A percentile compares a stretch with the other conserved stretches of the same genome.
Evolutionary conservation across 208 protist species (phyloP).

Genomic region (Naegleria lovaniensis): DNA sequence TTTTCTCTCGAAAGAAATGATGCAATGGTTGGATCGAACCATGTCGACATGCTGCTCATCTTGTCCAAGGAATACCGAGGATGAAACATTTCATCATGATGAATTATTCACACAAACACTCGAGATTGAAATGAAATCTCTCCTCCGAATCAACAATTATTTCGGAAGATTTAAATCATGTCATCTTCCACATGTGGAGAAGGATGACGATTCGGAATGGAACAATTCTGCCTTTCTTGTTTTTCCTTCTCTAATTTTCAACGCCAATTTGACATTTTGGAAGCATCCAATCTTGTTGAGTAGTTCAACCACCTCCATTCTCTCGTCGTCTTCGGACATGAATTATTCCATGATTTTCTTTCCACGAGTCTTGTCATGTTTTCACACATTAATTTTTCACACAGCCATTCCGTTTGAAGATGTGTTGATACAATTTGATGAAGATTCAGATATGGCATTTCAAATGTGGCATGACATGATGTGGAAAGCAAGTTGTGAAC

Average conservation of each 20-base stretch:
- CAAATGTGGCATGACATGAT: not conserved
- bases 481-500: not conserved
- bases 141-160: too few species aligned
- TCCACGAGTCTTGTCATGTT: not conserved
- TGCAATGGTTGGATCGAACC: too few species aligned
- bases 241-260: not conserved
- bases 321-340: not conserved
- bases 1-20: not conserved
- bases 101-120: not conserved
- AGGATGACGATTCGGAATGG: too few species aligned
- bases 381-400: not conserved
- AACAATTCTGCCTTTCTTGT: not conserved
- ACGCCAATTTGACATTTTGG: not conserved
- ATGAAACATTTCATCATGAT: too few species aligned
- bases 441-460: not conserved
- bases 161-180: too few species aligned
- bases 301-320: too few species aligned
- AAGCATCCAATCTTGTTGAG: too few species aligned
- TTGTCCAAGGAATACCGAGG: too few species aligned
- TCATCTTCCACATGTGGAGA: too few species aligned
- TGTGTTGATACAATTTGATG: not conserved
- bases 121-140: not conserved
- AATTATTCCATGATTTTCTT: not conserved
- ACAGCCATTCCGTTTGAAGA: not conserved
- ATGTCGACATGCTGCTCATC: too few species aligned